Evolutionary conservation across 140 eudicot species (phyloP), one percentile per base, ranked within the genome.

Genomic region (Ambrosia hybrid): DNA sequence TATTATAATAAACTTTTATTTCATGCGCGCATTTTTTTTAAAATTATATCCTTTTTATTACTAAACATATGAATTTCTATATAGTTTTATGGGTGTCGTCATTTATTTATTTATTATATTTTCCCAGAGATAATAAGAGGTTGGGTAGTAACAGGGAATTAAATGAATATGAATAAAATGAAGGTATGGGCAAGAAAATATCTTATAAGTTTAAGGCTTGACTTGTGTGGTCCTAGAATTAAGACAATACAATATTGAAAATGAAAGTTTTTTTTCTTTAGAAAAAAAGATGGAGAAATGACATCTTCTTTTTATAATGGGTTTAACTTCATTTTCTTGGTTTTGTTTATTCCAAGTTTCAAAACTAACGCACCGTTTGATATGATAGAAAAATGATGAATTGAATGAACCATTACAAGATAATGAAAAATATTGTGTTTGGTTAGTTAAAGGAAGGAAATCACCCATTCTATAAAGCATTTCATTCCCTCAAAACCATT

Each of bases 171-270:
- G 69, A 51, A 77, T n/a, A 11, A 51, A 60, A 73, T 16, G 73
- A 34, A 61, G 43, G 84, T 53, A 61, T 55, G 84, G 80, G 73
- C 62, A 61, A 43, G 72, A 80, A 80, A 80, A 80, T 80, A 80
- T 74, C 76, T 56, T 60, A 36, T 43, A 37, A 70, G 56, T 14
- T 51, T 13, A 75, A 65, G 65, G 81, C 70, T 75, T 51, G 68
- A 57, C 65, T 71, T 57, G 81, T 71, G 81, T 80, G 84, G 84
- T 76, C 78, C 55, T 71, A 38, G 12, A 64, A 75, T 68, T 80
- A 71, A 56, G 59, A 62, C 69, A 74, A 62, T 80, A 80, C 7
- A 39, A 33, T 16, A 57, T 3, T 65, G 59, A 64, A 76, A 76
- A 70, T 48, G 70, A 56, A 57, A 70, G 68, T 49, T 52, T 30